Base-by-base conservation (phyloP, 176 grass and related monocot genomes). In the Phyllostachys edulis region DNA sequence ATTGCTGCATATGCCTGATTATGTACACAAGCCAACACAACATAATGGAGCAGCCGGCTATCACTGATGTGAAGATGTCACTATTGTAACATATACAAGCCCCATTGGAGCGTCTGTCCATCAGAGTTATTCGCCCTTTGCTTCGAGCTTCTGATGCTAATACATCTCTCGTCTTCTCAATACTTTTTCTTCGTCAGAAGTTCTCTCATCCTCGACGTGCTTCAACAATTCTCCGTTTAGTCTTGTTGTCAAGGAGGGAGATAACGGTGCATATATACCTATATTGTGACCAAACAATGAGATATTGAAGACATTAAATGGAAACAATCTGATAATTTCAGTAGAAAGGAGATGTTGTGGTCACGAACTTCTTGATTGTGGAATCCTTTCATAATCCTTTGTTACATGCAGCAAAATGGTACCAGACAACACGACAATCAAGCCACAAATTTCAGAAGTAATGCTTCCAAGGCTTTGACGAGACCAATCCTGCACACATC, bases 401-500 rank as follows among this genome's bases (percentile, higher is more conserved):
- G 96, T 92, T 21, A 94, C 86, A 65, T 96, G 97, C 81, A 99
- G 82, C 77, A 99, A 78, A 56, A 96, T 94, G 66, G 97, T 99
- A 45, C 93, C 97, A 0, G 97, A 99, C 40, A 96, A 88, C 51
- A 99, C 93, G 6, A 99, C 91, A 36, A 96, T 79, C 90, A 99
- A 91, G 46, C 97, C 97, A 79, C 93, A 99, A 84, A 99, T 94
- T 85, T 89, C 97, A 75, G 97, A 99, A 73, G 76, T 86, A 71
- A 99, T 82, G 84, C 84, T 99, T 94, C 97, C 97, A 65, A 82
- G 59, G 77, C 78, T 86, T 92, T 96, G 93, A 76, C 88, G 93
- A 84, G 94, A 89, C 97, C 97, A 99, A 68, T 99, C 93, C 97
- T 99, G 88, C 67, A 47, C 46, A 69, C 60, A 81, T 69, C 21